Evolutionary conservation across 169 alveolate genomes (phyloP), one percentile per base, ranked within the genome.

Genomic region (Haemoproteus tartakovskyi): DNA sequence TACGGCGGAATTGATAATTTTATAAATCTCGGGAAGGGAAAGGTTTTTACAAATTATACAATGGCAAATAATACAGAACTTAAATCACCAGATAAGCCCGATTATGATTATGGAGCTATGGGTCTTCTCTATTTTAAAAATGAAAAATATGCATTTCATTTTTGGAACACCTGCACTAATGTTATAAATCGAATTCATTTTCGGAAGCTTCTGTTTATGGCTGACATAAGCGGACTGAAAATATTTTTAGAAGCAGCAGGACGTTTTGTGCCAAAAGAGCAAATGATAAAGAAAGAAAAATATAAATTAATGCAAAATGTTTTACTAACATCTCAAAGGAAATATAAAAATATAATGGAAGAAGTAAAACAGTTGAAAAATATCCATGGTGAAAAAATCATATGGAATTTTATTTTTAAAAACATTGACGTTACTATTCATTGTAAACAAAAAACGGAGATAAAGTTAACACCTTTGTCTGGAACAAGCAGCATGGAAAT

Each of bases 221-320:
- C 83, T 11, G 83, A 67, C 33, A 24, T 54, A 6, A 67, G 48
- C 16, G 83, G 57, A 4, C 12, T 67, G 18, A 67, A 67, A 45
- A 46, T 67, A 11, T 67, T 38, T 41, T n/a, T 67, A n/a, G 83
- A 67, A 37, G 83, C 74, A 26, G 27, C 83, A 12, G 29, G 51
- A 3, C 56, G 36, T 67, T 67, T 30, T 41, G 2, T 54, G 11
- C 27, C 29, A 1, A 67, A 67, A 41, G 83, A 46, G 3, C n/a
- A 37, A 14, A 26, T 67, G 29, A 40, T 67, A 24, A n/a, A n/a
- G n/a, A n/a, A n/a, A n/a, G n/a, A n/a, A n/a, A n/a, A n/a, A n/a
- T n/a, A n/a, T n/a, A n/a, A n/a, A n/a, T n/a, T n/a, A n/a, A n/a
- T n/a, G n/a, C n/a, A n/a, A n/a, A n/a, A n/a, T n/a, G n/a, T n/a